phyloP scores from a whole-genome alignment of 2,329 filamentous ascomycete genomes.

The Fragosphaeria purpurea region DNA sequence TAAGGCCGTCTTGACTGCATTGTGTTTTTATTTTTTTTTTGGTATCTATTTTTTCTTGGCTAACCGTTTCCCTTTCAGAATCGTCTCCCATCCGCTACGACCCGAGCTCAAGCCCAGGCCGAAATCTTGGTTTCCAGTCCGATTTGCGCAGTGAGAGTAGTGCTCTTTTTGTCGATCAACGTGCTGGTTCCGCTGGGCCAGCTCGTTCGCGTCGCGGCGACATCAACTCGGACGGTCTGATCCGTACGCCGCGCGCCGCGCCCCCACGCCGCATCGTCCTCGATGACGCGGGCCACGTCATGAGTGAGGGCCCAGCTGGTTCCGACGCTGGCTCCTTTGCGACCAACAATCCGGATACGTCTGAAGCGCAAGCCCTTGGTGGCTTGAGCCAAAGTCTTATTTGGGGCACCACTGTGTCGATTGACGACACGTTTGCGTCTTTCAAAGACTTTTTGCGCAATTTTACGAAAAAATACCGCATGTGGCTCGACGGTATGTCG shows the following conservation, averaged over 20 bases:
- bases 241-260: slow-evolving; percentile 39
- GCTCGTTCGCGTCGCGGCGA: slow-evolving; percentile 59
- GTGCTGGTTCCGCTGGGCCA: slow-evolving; percentile 44
- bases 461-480: slow-evolving; percentile 86
- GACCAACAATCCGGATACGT: slow-evolving; percentile 69
- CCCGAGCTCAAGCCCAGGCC: slow-evolving; percentile 78
- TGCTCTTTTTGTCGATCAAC: slow-evolving; percentile 68
- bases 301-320: slow-evolving; percentile 40
- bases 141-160: slow-evolving; percentile 76
- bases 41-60: neutral
- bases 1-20: slow-evolving; percentile 25
- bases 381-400: slow-evolving; percentile 75
- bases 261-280: slow-evolving; percentile 46
- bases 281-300: slow-evolving; percentile 47
- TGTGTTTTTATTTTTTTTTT: too few species aligned
- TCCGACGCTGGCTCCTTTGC: slow-evolving; percentile 53
- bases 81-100: slow-evolving; percentile 90
- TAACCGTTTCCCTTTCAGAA: slow-evolving; percentile 42
- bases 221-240: slow-evolving; percentile 69
- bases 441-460: slow-evolving; percentile 92
- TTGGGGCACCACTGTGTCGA: slow-evolving; percentile 95
- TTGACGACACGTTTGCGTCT: slow-evolving; percentile 74
- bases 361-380: slow-evolving; percentile 80
- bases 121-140: slow-evolving; percentile 45
- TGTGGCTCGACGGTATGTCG: slow-evolving; percentile 79